A percentile compares a stretch with the other conserved stretches of the same genome.
These are phyloP conservation scores for Artomyces pyxidatus DNA, from an alignment of 768 basidiomycete species.

Conservation along the genomic window DNA sequence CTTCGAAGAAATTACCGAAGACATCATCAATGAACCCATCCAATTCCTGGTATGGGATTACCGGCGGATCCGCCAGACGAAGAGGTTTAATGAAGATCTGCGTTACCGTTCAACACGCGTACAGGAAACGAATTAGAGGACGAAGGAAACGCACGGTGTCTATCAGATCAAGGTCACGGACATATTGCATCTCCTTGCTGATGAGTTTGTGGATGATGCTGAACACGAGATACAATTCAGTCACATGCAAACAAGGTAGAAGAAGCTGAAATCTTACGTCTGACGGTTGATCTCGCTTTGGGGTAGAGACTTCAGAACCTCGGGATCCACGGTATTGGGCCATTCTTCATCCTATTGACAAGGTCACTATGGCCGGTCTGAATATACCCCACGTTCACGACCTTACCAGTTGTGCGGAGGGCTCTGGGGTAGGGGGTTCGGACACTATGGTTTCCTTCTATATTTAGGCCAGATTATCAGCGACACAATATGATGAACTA, in stretches of 20 bases:
- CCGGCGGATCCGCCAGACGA: slow-evolving; percentile 44
- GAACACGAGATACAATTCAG: slow-evolving; percentile 2
- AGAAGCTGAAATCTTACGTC: slow-evolving; percentile 31
- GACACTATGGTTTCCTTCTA: background rate
- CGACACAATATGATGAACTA: background rate
- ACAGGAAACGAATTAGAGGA: slow-evolving; percentile 34
- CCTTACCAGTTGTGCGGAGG: too few relatives aligned
- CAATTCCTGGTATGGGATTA: slow-evolving; percentile 48
- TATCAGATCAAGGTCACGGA: slow-evolving; percentile 78
- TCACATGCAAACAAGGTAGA: background rate
- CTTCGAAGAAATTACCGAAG: slow-evolving; percentile 81
- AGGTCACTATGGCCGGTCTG: background rate
- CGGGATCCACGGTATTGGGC: slow-evolving; percentile 41
- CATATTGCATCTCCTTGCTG: slow-evolving; percentile 80
- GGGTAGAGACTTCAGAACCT: slow-evolving; percentile 49
- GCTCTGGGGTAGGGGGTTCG: background rate
- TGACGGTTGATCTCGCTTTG: slow-evolving; percentile 78
- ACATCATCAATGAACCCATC: slow-evolving; percentile 86
- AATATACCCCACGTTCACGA: background rate
- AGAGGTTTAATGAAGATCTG: slow-evolving; percentile 49
- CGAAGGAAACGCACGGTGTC: slow-evolving; percentile 46
- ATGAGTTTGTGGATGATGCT: slow-evolving; percentile 83
- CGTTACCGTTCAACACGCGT: slow-evolving; percentile 1
- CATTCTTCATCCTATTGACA: slow-evolving; percentile 36
- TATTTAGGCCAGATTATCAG: slow-evolving; percentile 2